These are phyloP conservation scores for Silene coronaria DNA, from an alignment of 179 eudicot species.

Conservation along the genomic window DNA sequence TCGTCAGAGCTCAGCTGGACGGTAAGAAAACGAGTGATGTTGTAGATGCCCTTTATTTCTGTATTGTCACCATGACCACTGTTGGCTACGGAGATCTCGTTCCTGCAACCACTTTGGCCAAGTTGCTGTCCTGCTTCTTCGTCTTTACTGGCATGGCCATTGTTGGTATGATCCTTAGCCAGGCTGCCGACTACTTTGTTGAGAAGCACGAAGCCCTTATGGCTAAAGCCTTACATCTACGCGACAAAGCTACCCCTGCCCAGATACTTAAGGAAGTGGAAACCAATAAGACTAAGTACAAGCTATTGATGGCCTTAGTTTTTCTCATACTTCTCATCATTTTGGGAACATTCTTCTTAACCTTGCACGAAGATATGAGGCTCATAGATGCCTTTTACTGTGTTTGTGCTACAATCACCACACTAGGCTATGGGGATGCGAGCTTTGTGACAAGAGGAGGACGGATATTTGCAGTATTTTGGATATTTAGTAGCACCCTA, in stretches of 20 bases:
- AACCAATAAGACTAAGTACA: conserved; percentile 53
- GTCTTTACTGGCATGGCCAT: conserved; percentile 77
- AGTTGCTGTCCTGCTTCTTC: conserved; percentile 67
- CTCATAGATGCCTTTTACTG: conserved; percentile 73
- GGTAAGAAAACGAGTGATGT: conserved; percentile 55
- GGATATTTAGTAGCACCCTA: conserved; percentile 69
- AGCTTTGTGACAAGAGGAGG: conserved; percentile 71
- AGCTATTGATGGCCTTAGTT: conserved; percentile 33
- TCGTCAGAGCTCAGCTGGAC: conserved; percentile 40
- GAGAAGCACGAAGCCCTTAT: conserved; percentile 66
- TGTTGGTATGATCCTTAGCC: conserved; percentile 52
- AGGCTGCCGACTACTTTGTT: conserved; percentile 67
- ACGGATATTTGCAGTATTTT: conserved; percentile 65
- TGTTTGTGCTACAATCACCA: conserved; percentile 72
- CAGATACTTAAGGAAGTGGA: conserved; percentile 50
- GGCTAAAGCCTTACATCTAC: conserved; percentile 44
- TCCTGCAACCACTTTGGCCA: conserved; percentile 48
- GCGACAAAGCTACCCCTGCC: conserved; percentile 30
- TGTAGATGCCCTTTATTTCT: conserved; percentile 80
- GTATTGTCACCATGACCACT: conserved; percentile 86
- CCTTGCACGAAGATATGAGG: conserved; percentile 47
- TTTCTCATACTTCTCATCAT: conserved; percentile 39
- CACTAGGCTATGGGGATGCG: conserved; percentile 81
- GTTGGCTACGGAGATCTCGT: conserved; percentile 93
- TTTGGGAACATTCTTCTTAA: conserved; percentile 52